These are phyloP conservation scores for Logfia minima DNA, from an alignment of 129 eudicot species.

Conservation along the genomic window DNA sequence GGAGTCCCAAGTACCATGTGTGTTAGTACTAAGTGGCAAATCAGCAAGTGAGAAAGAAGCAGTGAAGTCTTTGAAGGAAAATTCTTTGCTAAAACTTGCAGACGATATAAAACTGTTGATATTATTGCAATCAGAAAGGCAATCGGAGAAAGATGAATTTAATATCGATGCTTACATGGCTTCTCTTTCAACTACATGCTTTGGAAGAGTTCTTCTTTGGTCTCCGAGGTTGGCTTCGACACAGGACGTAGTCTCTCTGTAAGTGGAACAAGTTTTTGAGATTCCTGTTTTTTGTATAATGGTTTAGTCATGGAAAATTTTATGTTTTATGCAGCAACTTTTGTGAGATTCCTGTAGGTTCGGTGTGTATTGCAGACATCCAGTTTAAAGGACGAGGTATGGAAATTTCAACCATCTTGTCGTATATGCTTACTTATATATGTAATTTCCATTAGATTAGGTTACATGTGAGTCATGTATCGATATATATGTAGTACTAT, in stretches of 20 bases:
- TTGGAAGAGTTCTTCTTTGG: conserved; percentile 75
- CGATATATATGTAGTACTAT: background rate
- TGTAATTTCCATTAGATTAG: background rate
- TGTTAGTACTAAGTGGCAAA: conserved; percentile 64
- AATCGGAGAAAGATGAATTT: conserved; percentile 34
- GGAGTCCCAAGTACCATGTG: conserved; percentile 44
- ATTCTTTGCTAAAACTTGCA: conserved; percentile 49
- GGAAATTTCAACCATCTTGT: background rate
- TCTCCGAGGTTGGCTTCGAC: conserved; percentile 81
- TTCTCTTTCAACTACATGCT: conserved; percentile 51
- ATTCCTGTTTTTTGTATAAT: conserved; percentile 8
- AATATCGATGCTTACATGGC: conserved; percentile 40
- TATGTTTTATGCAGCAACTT: conserved; percentile 57
- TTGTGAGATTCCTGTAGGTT: conserved; percentile 69
- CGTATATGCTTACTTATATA: too few relatives aligned
- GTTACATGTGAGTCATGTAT: background rate
- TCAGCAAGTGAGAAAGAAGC: conserved; percentile 55
- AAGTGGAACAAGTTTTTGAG: conserved; percentile 25
- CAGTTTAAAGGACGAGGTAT: conserved; percentile 94
- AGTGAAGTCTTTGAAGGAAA: conserved; percentile 48
- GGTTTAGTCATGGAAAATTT: conserved; percentile 17
- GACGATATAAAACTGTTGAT: conserved; percentile 39
- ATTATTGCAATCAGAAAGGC: conserved; percentile 40
- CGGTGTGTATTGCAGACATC: conserved; percentile 85
- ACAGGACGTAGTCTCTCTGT: conserved; percentile 86